These are phyloP conservation scores for Bauhinia variegata DNA, from an alignment of 306 rosid species.

Conservation along the genomic window DNA sequence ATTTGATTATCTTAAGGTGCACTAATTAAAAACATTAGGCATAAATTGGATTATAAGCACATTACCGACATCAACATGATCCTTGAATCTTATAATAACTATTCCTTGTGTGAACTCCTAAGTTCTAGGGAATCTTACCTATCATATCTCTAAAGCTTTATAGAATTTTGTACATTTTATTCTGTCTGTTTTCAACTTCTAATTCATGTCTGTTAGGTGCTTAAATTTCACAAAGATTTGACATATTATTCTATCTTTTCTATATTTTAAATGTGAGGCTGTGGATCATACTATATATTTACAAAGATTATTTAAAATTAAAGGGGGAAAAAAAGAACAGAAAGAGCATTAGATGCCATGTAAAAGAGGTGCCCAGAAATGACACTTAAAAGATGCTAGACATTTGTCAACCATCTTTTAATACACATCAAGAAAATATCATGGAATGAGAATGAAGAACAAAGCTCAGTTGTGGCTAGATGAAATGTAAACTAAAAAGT, in stretches of 20 bases:
- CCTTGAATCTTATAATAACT: conserved; percentile 25
- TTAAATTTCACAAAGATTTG: conserved; percentile 40
- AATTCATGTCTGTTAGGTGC: conserved; percentile 21
- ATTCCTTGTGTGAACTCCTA: conserved; percentile 1
- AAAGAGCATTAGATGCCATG: conserved; percentile 58
- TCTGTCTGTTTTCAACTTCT: conserved; percentile 13
- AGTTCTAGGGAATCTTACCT: background rate
- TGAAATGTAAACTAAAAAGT: conserved; percentile 44
- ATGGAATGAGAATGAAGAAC: background rate
- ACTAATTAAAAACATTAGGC: too few relatives aligned
- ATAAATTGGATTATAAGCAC: background rate
- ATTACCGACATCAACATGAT: conserved; percentile 11
- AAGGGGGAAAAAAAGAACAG: background rate
- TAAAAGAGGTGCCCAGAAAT: conserved; percentile 26
- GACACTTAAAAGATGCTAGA: conserved; percentile 50
- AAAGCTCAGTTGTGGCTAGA: background rate
- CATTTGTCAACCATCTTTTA: conserved; percentile 19
- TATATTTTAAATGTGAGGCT: conserved; percentile 20
- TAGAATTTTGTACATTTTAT: conserved; percentile 30
- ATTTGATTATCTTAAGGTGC: too few relatives aligned
- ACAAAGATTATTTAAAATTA: too few relatives aligned
- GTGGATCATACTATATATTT: conserved; percentile 15
- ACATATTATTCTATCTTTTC: conserved; percentile 52
- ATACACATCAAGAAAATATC: background rate
- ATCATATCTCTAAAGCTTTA: conserved; percentile 7